Percentiles rank a stretch among this genome's conserved stretches.
Conservation (phyloP, 495 filamentous ascomycete genomes). For the Podospora bellae-mahoneyi region DNA sequence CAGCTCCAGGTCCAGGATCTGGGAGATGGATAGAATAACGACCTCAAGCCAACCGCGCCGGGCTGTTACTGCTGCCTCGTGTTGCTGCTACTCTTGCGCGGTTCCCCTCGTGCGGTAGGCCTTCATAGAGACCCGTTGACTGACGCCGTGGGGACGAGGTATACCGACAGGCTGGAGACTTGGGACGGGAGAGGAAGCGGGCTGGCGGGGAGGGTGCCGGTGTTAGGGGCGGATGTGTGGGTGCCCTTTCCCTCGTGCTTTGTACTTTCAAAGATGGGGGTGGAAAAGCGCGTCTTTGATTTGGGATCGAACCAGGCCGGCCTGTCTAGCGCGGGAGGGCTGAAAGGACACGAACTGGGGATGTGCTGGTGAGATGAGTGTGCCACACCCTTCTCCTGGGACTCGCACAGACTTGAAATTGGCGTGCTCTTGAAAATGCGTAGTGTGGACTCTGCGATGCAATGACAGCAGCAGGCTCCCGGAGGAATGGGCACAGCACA, state of each 20-base stretch:
- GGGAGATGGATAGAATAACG: conserved; percentile 1
- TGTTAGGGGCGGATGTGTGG: not conserved
- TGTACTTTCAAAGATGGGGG: conserved; percentile 19
- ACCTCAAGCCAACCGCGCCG: conserved; percentile 7
- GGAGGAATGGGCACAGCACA: conserved; percentile 6
- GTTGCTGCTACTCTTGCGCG: too few species aligned
- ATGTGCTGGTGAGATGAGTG: conserved; percentile 12
- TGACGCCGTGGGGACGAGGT: not conserved
- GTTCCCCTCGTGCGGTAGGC: not conserved
- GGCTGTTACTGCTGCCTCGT: too few species aligned
- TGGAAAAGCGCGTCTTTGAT: conserved; percentile 15
- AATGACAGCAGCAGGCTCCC: conserved; percentile 9
- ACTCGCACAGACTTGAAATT: conserved; percentile 13
- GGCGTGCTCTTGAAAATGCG: conserved; percentile 16
- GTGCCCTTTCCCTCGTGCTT: conserved; percentile 23
- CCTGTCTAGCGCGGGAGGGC: conserved; percentile 33
- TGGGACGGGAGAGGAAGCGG: conserved; percentile 1
- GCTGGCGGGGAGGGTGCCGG: conserved; percentile 3
- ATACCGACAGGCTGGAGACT: conserved; percentile 3
- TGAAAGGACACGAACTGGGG: conserved; percentile 28
- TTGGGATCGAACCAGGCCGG: conserved; percentile 24
- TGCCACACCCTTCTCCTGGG: conserved; percentile 21
- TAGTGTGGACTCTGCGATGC: conserved; percentile 3
- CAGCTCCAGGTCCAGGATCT: conserved; percentile 5
- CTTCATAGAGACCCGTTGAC: not conserved